Evolutionary conservation across 2,329 filamentous ascomycete genomes (phyloP).

Genomic region (Lecanicillium sp.): DNA sequence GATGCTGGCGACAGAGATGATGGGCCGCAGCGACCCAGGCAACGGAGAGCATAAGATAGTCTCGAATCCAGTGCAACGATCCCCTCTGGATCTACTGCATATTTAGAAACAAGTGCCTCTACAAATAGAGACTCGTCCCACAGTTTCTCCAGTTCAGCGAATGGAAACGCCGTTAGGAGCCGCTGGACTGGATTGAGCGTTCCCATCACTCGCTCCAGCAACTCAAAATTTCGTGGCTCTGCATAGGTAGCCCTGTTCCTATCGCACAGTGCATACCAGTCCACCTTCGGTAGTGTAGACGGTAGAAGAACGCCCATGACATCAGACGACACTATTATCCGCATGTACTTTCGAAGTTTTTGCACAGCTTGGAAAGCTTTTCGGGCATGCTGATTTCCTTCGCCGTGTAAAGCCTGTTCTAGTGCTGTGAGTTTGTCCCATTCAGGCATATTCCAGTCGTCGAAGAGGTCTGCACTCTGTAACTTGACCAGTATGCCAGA

Average conservation of each 20-base stretch:
- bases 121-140: neutral
- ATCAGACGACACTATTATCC: no score
- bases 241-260: constrained; percentile 29
- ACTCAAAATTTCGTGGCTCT: constrained; percentile 18
- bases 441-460: constrained; percentile 19
- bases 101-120: no score
- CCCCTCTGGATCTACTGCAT: no score
- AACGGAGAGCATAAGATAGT: no score
- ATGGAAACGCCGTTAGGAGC: constrained; percentile 11
- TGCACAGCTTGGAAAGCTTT: no score
- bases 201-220: constrained; percentile 15
- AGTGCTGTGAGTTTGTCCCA: constrained; percentile 22
- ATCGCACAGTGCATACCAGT: constrained; percentile 15
- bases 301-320: no score
- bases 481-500: constrained; percentile 20
- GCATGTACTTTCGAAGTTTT: no score
- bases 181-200: constrained; percentile 22
- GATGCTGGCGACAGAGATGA: no score
- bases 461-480: constrained; percentile 23
- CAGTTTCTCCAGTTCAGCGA: neutral
- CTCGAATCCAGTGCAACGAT: no score
- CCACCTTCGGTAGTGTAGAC: no score
- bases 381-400: no score
- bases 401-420: constrained; percentile 13
- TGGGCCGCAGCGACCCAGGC: no score